phyloP scores from a whole-genome alignment of 331 rosid species.

The Malus hybrid region DNA sequence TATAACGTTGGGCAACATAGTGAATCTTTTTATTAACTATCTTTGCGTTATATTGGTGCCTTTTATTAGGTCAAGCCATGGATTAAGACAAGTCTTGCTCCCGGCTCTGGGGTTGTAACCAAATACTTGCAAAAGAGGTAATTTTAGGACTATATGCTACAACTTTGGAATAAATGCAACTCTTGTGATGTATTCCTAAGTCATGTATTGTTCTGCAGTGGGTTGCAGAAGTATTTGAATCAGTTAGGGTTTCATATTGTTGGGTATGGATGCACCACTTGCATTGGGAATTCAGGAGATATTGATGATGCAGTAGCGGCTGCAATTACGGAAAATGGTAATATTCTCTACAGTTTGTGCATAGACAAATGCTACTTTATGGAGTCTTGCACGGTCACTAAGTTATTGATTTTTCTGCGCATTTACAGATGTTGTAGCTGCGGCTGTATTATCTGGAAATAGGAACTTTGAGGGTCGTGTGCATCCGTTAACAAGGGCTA shows the following conservation, averaged over 20 bases:
- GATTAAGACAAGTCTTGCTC: conserved; percentile 90
- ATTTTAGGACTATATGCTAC: not conserved
- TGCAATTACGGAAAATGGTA: conserved; percentile 76
- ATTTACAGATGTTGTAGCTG: conserved; percentile 67
- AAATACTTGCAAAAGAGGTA: conserved; percentile 76
- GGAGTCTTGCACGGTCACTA: conserved; percentile 11
- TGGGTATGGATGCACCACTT: conserved; percentile 89
- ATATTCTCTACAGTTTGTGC: not conserved
- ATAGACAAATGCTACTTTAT: not conserved
- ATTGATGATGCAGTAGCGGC: conserved; percentile 66
- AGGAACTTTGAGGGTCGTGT: conserved; percentile 93
- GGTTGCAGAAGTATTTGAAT: conserved; percentile 75
- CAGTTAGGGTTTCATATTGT: conserved; percentile 74
- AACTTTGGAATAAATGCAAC: not conserved
- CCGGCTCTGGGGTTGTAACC: conserved; percentile 90
- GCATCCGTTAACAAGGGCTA: conserved; percentile 88
- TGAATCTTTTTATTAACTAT: not conserved
- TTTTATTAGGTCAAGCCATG: conserved; percentile 71
- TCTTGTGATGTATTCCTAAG: conserved; percentile 11
- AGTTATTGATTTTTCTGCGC: conserved; percentile 7
- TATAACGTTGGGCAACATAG: not conserved
- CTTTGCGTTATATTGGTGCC: not conserved
- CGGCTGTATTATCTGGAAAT: conserved; percentile 85
- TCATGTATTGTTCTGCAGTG: conserved; percentile 33
- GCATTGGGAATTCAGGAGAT: conserved; percentile 93